Percentiles rank a stretch among this genome's conserved stretches.
Conservation (phyloP, 2,329 filamentous ascomycete species). For the Colletotrichum sansevieriae region DNA sequence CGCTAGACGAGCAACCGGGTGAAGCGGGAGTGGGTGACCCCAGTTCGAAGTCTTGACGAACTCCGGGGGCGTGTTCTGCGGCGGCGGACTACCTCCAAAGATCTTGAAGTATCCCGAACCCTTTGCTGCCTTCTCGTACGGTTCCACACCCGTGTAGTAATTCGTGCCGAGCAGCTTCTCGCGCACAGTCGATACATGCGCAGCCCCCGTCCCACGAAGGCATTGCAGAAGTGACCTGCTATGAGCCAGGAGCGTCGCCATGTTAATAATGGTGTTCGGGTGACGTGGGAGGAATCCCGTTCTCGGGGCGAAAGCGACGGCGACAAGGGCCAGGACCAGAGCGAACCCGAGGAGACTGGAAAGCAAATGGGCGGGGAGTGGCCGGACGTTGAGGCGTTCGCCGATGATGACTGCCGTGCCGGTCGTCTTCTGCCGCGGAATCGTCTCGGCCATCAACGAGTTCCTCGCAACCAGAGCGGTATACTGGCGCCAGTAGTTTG, state of each 20-base stretch:
- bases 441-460: conserved; percentile 46
- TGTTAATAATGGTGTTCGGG: conserved; percentile 51
- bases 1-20: conserved; percentile 47
- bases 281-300: conserved; percentile 53
- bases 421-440: conserved; percentile 12
- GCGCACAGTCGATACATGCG: conserved; percentile 46
- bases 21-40: conserved; percentile 49
- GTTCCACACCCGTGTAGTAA: conserved; percentile 52
- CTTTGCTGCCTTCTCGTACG: conserved; percentile 49
- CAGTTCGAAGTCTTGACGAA: conserved; percentile 44
- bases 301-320: conserved; percentile 46
- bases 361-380: conserved; percentile 50
- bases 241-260: conserved; percentile 53
- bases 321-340: conserved; percentile 43
- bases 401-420: conserved; percentile 47
- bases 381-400: conserved; percentile 49
- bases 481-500: conserved; percentile 52
- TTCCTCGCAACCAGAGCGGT: conserved; percentile 50
- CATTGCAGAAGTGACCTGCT: conserved; percentile 52
- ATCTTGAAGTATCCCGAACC: conserved; percentile 46
- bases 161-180: conserved; percentile 46
- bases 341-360: conserved; percentile 47
- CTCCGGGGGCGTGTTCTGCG: conserved; percentile 34
- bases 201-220: conserved; percentile 52
- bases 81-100: conserved; percentile 39